Evolutionary conservation across 1,284 basidiomycete genomes (phyloP), one percentile per base, ranked within the genome.

Genomic region (Pascua guehoae): DNA sequence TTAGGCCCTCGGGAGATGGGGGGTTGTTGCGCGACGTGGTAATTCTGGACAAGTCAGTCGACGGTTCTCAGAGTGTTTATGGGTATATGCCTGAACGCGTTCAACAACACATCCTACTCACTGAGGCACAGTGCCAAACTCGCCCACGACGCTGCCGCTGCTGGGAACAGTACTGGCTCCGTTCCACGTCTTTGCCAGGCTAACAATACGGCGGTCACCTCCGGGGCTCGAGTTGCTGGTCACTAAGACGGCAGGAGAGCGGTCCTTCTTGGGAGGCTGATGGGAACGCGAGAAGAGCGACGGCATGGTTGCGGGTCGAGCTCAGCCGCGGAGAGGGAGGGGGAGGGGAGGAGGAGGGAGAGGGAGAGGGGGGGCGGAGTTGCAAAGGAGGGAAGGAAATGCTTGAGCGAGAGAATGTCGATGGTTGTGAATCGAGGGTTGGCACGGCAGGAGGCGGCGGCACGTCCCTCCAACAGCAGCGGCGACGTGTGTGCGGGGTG

Each of bases 251-350:
- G 62, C 53, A 3, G 62, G 62, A 1, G 50, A 16, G 12, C 58
- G 58, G 47, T 63, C 62, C 56, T 56, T 60, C 56, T 63, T 63
- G 12, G 58, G 51, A 24, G 56, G 41, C 12, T 54, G 58, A 40
- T 58, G 62, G 2, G 62, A 63, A 46, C 62, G 62, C 15, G 58
- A 60, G 62, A 63, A 63, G 53, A 63, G 62, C 36, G 58, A 58
- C 12, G 62, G 62, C 62, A 63, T 63, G 40, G 36, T 36, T 39
- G 45, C 3, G 12, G 43, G 44, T 32, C 12, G 37, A 45, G 16
- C 47, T 49, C 47, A 15, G 47, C 16, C 47, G 47, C 15, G 39
- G 38, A 49, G 40, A 38, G 47, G 37, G 2, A 18, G 47, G 17
- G 38, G n/a, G n/a, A n/a, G 16, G 48, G 40, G 15, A 46, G 15